Base-by-base conservation (phyloP, 2,329 filamentous ascomycete species). In the Parafenestella ontariensis region DNA sequence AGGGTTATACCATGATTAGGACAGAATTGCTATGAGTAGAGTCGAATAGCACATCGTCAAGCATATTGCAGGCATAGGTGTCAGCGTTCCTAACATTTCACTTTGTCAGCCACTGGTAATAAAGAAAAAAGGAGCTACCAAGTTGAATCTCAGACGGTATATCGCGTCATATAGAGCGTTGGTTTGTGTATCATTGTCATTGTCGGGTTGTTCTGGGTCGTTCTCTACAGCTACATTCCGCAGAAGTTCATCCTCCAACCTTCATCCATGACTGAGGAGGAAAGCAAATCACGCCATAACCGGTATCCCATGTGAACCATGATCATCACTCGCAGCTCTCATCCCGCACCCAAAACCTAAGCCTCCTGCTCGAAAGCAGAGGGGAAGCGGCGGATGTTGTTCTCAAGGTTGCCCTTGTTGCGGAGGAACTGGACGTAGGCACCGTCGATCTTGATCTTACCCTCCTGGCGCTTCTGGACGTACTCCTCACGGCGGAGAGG, bases 381-480 rank as follows among this genome's bases (percentile, higher is more conserved):
- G 73, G 95, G 95, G 91, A 97, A 99, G 74, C 91, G 87, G 82
- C 87, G 88, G 78, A 99, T 88, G 89, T 99, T 99, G 72, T 90
- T 72, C 78, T 84, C 86, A 69, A 99, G 84, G 74, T 83, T 85
- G 75, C 95, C 95, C 83, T 96, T 89, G 87, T 96, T 96, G 84
- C 87, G 86, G 75, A 98, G 88, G 90, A 99, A 99, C 87, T 99
- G 92, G 73, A 99, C 95, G 84, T 99, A 99, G 75, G 95, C 95
- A 88, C 95, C 95, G 76, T 99, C 95, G 73, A 96, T 90, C 87
- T 94, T 91, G 83, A 99, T 89, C 79, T 88, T 89, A 79, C 95
- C 95, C 76, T 89, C 90, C 78, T 92, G 86, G 88, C 96, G 96
- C 85, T 94, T 91, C 82, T 92, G 87, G 78, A 96, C 85, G 85